phyloP scores from a whole-genome alignment of 192 early-diverging fungal species.

The Entrophospora sp. region DNA sequence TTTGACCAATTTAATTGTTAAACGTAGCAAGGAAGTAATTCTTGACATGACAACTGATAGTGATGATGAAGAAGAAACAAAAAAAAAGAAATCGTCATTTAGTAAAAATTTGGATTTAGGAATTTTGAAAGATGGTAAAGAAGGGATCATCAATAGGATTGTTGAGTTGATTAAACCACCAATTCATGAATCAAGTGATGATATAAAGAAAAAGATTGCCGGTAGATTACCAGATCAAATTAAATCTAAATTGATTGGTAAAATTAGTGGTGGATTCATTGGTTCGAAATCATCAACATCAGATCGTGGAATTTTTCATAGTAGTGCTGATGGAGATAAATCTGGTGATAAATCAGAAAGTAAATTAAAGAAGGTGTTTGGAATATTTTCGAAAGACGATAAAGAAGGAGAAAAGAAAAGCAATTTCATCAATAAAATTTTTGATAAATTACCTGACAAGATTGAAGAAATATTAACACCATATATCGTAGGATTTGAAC shows the following conservation, averaged over 20 bases:
- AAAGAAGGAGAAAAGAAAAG: not conserved
- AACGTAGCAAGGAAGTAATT: not conserved
- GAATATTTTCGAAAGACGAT: not conserved
- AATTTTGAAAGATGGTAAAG: conserved; percentile 11
- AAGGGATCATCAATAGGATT: conserved; percentile 2
- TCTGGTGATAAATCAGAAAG: no score
- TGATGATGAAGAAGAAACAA: not conserved
- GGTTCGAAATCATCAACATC: no score
- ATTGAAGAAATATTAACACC: not conserved
- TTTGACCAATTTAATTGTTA: not conserved
- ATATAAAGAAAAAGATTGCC: conserved; percentile 1
- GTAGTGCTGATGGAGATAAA: not conserved
- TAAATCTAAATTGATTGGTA: not conserved
- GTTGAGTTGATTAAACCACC: conserved; percentile 6
- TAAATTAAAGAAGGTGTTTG: no score
- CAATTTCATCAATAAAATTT: not conserved
- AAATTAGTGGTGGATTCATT: not conserved
- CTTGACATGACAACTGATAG: not conserved
- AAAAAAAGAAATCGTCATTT: not conserved
- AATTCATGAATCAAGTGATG: not conserved
- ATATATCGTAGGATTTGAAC: not conserved
- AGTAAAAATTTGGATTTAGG: not conserved
- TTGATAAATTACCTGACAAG: not conserved
- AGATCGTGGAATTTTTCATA: not conserved
- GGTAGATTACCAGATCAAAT: not conserved